Percentiles rank a stretch among this genome's conserved stretches.
Evolutionary conservation across 768 basidiomycete genomes (phyloP).

Genomic region (Lyophyllum decastes): DNA sequence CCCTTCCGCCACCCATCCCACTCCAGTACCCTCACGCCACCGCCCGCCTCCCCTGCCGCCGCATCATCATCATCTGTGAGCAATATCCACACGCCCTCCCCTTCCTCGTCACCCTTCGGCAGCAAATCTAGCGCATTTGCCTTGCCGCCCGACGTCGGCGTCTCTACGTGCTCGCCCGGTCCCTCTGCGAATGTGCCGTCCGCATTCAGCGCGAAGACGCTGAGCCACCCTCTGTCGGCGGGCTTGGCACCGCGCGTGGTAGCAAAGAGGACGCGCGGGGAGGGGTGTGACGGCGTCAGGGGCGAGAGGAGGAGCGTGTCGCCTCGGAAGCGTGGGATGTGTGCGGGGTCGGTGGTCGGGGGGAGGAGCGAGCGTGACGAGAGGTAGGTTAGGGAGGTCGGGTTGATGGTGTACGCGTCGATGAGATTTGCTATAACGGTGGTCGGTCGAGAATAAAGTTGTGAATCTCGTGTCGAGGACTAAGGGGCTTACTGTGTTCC

Average conservation of each 20-base stretch:
- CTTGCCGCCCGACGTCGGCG: slow-evolving; percentile 50
- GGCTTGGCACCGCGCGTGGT: slow-evolving; percentile 47
- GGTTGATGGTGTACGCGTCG: slow-evolving; percentile 43
- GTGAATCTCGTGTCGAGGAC: neutral
- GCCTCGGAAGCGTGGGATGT: slow-evolving; percentile 34
- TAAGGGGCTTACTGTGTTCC: slow-evolving; percentile 44
- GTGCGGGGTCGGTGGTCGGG: slow-evolving; percentile 4
- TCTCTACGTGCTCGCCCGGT: slow-evolving; percentile 36
- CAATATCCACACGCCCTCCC: slow-evolving; percentile 44
- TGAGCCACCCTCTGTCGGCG: slow-evolving; percentile 41
- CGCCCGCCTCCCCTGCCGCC: slow-evolving; percentile 23
- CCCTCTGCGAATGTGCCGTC: slow-evolving; percentile 35
- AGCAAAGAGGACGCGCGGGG: slow-evolving; percentile 42
- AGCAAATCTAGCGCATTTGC: slow-evolving; percentile 51
- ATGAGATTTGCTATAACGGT: slow-evolving; percentile 41
- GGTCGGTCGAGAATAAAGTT: neutral
- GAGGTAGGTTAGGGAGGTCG: slow-evolving; percentile 27
- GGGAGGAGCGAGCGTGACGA: slow-evolving; percentile 36
- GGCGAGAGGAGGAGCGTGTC: slow-evolving; percentile 48
- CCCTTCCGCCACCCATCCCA: slow-evolving; percentile 49
- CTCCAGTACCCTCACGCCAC: slow-evolving; percentile 47
- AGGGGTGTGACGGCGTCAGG: slow-evolving; percentile 32
- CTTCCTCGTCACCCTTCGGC: slow-evolving; percentile 25
- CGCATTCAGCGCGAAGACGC: slow-evolving; percentile 40
- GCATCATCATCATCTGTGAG: slow-evolving; percentile 50